phyloP scores from a whole-genome alignment of 768 basidiomycete species.

The Boletus tomentosulus region DNA sequence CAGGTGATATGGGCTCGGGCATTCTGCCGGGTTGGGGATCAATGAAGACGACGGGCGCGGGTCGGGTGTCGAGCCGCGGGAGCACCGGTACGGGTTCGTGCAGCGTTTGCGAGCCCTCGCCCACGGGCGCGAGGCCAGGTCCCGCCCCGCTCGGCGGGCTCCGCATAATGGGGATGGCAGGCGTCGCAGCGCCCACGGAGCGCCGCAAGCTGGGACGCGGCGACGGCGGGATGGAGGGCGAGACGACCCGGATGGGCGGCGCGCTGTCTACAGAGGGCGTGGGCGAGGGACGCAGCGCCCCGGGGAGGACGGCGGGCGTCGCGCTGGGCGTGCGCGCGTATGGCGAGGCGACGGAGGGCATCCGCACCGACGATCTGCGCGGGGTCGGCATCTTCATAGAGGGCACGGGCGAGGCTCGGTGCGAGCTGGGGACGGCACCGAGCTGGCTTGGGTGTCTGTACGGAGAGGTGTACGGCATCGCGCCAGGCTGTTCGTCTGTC shows the following conservation, averaged over 20 bases:
- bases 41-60: too few species aligned
- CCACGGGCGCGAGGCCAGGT: not conserved
- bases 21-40: too few species aligned
- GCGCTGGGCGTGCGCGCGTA: conserved; percentile 3
- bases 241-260: conserved; percentile 14
- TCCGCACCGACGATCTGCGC: not conserved
- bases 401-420: conserved; percentile 3
- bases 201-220: too few species aligned
- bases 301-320: not conserved
- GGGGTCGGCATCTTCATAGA: not conserved
- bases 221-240: conserved; percentile 13
- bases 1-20: conserved; percentile 4
- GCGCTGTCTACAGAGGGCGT: not conserved
- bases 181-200: too few species aligned
- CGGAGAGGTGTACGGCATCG: conserved; percentile 17
- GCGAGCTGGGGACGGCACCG: not conserved
- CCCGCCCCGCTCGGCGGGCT: not conserved
- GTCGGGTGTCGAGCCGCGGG: not conserved
- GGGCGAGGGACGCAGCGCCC: not conserved
- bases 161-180: not conserved
- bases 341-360: conserved; percentile 5
- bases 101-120: conserved; percentile 17
- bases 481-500: conserved; percentile 18
- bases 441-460: conserved; percentile 3
- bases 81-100: not conserved